phyloP scores from a whole-genome alignment of 2,329 filamentous ascomycete species.

The Phialophora expanda region DNA sequence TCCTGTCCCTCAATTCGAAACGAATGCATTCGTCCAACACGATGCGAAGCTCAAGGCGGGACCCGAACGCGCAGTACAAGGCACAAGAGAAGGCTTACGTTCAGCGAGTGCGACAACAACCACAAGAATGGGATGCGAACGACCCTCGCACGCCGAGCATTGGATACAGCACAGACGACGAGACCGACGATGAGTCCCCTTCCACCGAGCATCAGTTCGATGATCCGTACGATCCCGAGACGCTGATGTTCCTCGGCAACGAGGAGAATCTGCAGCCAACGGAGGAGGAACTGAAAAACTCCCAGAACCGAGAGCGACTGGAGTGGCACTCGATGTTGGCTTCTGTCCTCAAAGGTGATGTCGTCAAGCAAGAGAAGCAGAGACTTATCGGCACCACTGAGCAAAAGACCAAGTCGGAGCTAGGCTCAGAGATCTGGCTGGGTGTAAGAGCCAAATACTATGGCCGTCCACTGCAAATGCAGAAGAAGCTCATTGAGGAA shows the following conservation, averaged over 20 bases:
- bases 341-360: slow-evolving; percentile 92
- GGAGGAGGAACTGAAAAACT: slow-evolving; percentile 85
- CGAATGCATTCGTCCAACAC: slow-evolving; percentile 63
- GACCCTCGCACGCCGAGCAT: slow-evolving; percentile 72
- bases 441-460: slow-evolving; percentile 83
- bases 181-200: slow-evolving; percentile 84
- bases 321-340: slow-evolving; percentile 99
- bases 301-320: slow-evolving; percentile 83
- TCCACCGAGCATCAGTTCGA: slow-evolving; percentile 83
- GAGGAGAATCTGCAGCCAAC: slow-evolving; percentile 89
- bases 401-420: slow-evolving; percentile 71
- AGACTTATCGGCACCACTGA: slow-evolving; percentile 82
- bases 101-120: slow-evolving; percentile 84
- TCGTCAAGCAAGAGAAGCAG: slow-evolving; percentile 98
- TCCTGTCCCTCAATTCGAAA: slow-evolving; percentile 52
- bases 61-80: slow-evolving; percentile 74
- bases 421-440: slow-evolving; percentile 80
- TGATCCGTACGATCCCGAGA: slow-evolving; percentile 88
- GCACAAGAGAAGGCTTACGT: slow-evolving; percentile 95
- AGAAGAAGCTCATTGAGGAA: slow-evolving; percentile 87
- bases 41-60: slow-evolving; percentile 60
- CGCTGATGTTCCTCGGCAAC: slow-evolving; percentile 81
- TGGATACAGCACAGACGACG: slow-evolving; percentile 60
- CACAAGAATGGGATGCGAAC: slow-evolving; percentile 70
- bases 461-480: slow-evolving; percentile 80